Percentiles rank a stretch among this genome's conserved stretches.
Evolutionary conservation across 495 filamentous ascomycete species (phyloP).

Genomic region (Halenospora varia): DNA sequence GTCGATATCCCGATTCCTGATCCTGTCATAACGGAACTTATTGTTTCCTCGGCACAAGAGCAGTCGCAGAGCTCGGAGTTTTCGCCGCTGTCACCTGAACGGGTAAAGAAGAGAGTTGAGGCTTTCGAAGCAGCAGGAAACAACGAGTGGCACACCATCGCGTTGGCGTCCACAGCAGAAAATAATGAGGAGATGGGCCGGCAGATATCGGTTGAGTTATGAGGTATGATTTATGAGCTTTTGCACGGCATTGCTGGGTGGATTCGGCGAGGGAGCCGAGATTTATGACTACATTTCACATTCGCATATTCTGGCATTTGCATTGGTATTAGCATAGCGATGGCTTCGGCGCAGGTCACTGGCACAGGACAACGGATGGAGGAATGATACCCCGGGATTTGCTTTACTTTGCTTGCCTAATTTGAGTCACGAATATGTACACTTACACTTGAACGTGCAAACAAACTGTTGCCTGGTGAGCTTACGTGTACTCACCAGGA

Average conservation of each 20-base stretch:
- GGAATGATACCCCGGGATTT: constrained; percentile 12
- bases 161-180: constrained; percentile 38
- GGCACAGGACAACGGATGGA: not conserved
- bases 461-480: too few species aligned
- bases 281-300: not conserved
- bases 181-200: not conserved
- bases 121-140: constrained; percentile 6
- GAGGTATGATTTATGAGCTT: not conserved
- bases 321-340: not conserved
- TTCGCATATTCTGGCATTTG: not conserved
- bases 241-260: not conserved
- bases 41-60: constrained; percentile 10
- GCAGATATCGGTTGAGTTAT: not conserved
- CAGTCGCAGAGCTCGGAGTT: constrained; percentile 4
- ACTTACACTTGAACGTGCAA: too few species aligned
- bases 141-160: constrained; percentile 37
- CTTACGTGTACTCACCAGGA: too few species aligned
- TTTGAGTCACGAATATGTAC: too few species aligned
- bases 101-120: constrained; percentile 1
- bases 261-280: too few species aligned
- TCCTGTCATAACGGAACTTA: constrained; percentile 9
- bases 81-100: not conserved
- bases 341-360: not conserved
- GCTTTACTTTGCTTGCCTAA: not conserved
- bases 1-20: constrained; percentile 11